Evolutionary conservation across 2,329 filamentous ascomycete genomes (phyloP), one percentile per base, ranked within the genome.

Genomic region (Madurella fahalii): DNA sequence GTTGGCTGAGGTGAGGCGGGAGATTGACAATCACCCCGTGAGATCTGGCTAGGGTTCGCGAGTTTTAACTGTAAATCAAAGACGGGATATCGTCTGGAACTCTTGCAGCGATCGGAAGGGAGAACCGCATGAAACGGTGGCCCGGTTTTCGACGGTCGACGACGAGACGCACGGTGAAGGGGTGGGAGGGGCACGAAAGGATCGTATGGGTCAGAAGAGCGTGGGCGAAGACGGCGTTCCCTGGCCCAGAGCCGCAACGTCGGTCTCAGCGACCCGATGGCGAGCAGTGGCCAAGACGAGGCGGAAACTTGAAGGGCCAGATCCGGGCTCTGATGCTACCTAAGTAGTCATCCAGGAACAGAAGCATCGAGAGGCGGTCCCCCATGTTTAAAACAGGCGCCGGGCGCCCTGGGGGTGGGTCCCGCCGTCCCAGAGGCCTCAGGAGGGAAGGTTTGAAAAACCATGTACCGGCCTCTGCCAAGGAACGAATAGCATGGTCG

Each of bases 391-490:
- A 56, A 46, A 45, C 40, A 25, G 17, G 34, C 13, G 40, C 16
- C 20, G 25, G 48, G n/a, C 41, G 42, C 39, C 40, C 16, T 20
- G 32, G 5, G 20, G 13, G 50, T 46, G 47, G 54, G 47, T 39
- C 51, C n/a, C n/a, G n/a, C n/a, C n/a, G n/a, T n/a, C n/a, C 25
- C 16, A 58, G 9, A 50, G 46, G 47, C 43, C 54, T 40, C 47
- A 54, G 51, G 41, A 52, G 43, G 49, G 52, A 15, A 40, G 25
- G 25, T 25, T 37, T 9, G 13, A 37, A 37, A 37, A 37, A 56
- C 40, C 34, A 63, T 60, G 55, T 64, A 61, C 58, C 56, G 58
- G 41, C 34, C 41, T 54, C 18, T 61, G 56, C 58, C 59, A 61
- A 62, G 60, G 51, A 53, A 55, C 59, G 52, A 58, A 55, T 30